Percentiles rank a stretch among this genome's conserved stretches.
Evolutionary conservation across 148 eudicot genomes (phyloP).

Genomic region (Chenopodium quinoa): DNA sequence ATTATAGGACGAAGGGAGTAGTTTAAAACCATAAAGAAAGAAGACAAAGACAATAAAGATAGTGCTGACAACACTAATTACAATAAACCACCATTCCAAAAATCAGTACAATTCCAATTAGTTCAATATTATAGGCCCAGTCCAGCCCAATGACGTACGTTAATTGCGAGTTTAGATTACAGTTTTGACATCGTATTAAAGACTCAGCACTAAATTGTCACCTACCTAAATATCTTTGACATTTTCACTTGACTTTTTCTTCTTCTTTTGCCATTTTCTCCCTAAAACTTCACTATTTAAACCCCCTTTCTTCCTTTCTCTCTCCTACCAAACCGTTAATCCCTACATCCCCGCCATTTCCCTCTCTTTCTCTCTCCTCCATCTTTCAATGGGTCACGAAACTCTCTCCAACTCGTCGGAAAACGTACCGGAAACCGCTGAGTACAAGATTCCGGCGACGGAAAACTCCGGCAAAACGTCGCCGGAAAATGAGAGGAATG

Average conservation of each 20-base stretch:
- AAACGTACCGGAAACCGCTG: neutral
- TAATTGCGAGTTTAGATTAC: neutral
- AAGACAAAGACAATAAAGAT: too few species aligned
- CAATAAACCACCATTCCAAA: neutral
- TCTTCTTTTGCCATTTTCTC: neutral
- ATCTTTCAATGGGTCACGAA: constrained; percentile 14
- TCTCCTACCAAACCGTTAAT: constrained; percentile 15
- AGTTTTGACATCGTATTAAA: neutral
- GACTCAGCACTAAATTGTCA: constrained; percentile 1
- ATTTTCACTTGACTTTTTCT: constrained; percentile 6
- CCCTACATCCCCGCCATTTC: constrained; percentile 30
- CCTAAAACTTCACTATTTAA: neutral
- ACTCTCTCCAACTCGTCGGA: neutral
- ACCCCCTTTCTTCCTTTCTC: neutral
- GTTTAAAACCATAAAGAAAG: too few species aligned
- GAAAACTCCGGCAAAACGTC: neutral
- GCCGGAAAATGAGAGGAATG: neutral
- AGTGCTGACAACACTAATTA: neutral
- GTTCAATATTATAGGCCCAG: neutral
- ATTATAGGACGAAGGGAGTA: too few species aligned
- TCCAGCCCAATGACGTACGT: neutral
- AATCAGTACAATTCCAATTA: neutral
- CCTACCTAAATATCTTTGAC: neutral
- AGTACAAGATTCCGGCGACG: neutral
- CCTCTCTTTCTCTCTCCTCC: constrained; percentile 4